A percentile compares a stretch with the other conserved stretches of the same genome.
Evolutionary conservation across 805 yeast genomes (phyloP).

Genomic region (Saccharomycopsis babjevae): DNA sequence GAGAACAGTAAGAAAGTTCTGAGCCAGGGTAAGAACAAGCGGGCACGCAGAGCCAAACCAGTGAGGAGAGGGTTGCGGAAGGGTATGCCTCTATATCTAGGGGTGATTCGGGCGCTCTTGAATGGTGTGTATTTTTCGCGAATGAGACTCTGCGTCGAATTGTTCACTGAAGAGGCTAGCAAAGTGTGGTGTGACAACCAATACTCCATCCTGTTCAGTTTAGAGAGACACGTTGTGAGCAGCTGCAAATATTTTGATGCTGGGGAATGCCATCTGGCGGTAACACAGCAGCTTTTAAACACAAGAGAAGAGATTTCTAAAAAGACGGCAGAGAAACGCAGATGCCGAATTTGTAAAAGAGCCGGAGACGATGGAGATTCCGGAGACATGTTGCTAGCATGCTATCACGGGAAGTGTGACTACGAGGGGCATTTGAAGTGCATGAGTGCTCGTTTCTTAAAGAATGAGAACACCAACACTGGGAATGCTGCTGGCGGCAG

Average conservation of each 20-base stretch:
- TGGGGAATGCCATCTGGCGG: conserved; percentile 2
- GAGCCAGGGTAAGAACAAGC: conserved; percentile 6
- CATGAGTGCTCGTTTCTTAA: not conserved
- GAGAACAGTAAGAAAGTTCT: not conserved
- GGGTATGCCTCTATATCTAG: conserved; percentile 38
- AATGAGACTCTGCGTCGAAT: conserved; percentile 36
- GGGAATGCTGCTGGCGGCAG: not conserved
- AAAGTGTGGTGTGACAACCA: conserved; percentile 30
- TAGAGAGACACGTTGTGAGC: not conserved
- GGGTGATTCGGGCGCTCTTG: conserved; percentile 36
- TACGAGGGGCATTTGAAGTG: conserved; percentile 1
- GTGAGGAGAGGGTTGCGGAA: conserved; percentile 28
- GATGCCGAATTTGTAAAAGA: not conserved
- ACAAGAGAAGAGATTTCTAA: not conserved
- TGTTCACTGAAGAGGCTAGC: conserved; percentile 30
- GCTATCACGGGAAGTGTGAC: not conserved
- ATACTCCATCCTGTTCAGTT: conserved; percentile 20
- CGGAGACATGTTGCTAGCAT: not conserved
- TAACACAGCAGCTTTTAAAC: not conserved
- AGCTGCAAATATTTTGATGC: conserved; percentile 1
- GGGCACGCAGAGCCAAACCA: conserved; percentile 4
- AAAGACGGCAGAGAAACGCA: not conserved
- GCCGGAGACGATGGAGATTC: not conserved
- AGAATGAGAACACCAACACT: not conserved
- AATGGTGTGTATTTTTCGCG: conserved; percentile 33